Conservation (phyloP, 2,329 filamentous ascomycete species). For the Diplodia mutila region DNA sequence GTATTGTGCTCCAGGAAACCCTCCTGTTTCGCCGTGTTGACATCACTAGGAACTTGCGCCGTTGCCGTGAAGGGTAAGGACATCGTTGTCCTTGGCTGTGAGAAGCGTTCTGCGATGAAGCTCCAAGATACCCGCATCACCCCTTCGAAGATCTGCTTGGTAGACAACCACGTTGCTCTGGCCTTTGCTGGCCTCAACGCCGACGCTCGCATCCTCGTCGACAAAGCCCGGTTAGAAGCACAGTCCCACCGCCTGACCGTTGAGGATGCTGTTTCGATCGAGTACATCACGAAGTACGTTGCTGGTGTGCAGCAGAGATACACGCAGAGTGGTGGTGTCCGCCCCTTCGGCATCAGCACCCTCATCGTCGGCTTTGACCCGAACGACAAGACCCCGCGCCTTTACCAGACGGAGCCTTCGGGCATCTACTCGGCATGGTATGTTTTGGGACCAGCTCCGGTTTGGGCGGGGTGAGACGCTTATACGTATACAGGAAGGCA, state of each 20-base stretch:
- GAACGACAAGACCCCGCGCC: slow-evolving; percentile 80
- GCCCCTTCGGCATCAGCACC: slow-evolving; percentile 98
- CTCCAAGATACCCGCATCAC: slow-evolving; percentile 99
- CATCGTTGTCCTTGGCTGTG: slow-evolving; percentile 94
- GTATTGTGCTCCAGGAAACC: slow-evolving; percentile 51
- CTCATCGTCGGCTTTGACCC: slow-evolving; percentile 98
- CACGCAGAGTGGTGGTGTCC: slow-evolving; percentile 96
- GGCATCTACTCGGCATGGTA: slow-evolving; percentile 99
- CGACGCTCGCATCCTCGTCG: slow-evolving; percentile 95
- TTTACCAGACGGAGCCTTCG: slow-evolving; percentile 99
- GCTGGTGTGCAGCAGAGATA: slow-evolving; percentile 98
- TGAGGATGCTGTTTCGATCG: slow-evolving; percentile 95
- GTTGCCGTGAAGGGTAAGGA: slow-evolving; percentile 95
- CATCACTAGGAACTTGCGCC: slow-evolving; percentile 80
- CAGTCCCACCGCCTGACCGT: slow-evolving; percentile 97
- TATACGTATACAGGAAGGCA: slow-evolving; percentile 74
- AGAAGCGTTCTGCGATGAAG: slow-evolving; percentile 99
- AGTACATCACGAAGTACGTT: slow-evolving; percentile 99
- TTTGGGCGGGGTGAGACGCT: neutral
- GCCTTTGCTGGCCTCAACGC: slow-evolving; percentile 97
- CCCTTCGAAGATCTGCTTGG: slow-evolving; percentile 94
- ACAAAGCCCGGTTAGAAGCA: slow-evolving; percentile 96
- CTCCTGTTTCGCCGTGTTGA: slow-evolving; percentile 29
- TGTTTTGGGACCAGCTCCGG: slow-evolving; percentile 34
- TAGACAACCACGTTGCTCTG: slow-evolving; percentile 95